These are phyloP conservation scores for Odonthalia washingtoniensis DNA, from an alignment of 31 red algal genomes.

Conservation along the genomic window DNA sequence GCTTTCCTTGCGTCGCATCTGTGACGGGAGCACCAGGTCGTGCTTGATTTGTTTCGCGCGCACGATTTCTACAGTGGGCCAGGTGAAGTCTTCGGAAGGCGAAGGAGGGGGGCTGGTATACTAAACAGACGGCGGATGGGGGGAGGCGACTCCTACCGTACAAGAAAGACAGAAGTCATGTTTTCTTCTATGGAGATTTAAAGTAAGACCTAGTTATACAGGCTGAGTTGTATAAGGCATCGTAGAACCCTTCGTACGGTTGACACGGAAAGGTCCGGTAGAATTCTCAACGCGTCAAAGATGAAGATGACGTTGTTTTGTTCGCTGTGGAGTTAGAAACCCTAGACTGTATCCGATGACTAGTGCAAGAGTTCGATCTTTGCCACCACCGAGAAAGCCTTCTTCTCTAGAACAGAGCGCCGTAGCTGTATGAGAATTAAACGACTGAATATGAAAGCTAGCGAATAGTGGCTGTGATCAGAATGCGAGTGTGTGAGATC, in stretches of 20 bases:
- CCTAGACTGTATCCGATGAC: background rate
- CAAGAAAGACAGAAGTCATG: background rate
- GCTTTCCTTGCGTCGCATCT: background rate
- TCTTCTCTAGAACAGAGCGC: background rate
- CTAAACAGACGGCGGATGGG: background rate
- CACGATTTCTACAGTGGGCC: background rate
- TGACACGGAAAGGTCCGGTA: background rate
- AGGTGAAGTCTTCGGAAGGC: background rate
- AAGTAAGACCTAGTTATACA: background rate
- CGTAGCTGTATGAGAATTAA: background rate
- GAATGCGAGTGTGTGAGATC: background rate
- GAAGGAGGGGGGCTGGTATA: background rate
- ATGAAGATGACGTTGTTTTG: background rate
- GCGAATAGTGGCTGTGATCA: background rate
- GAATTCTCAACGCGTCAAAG: background rate
- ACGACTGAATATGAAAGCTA: background rate
- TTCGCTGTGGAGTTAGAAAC: background rate
- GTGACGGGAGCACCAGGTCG: background rate
- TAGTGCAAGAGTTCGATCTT: background rate
- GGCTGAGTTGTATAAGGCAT: background rate
- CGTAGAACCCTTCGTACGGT: background rate
- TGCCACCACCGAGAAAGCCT: background rate
- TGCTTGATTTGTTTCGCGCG: background rate
- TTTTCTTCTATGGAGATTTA: background rate
- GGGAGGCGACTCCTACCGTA: background rate